phyloP scores from a whole-genome alignment of 1,139 yeast genomes.

The Protomyces macrosporus region DNA sequence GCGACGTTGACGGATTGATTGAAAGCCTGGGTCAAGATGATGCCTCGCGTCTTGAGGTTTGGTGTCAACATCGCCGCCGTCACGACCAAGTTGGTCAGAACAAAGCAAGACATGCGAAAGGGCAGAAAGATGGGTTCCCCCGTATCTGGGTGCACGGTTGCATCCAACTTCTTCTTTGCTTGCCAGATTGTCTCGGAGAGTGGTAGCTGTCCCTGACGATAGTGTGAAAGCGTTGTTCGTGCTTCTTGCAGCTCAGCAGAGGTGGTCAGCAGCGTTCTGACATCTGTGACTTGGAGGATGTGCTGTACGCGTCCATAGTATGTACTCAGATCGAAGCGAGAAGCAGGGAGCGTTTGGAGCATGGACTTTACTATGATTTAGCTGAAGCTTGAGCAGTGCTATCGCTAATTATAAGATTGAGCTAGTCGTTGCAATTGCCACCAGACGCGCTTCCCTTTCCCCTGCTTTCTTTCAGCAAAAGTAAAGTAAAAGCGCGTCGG shows the following conservation, averaged over 20 bases:
- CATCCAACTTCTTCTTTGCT: slow-evolving; percentile 55
- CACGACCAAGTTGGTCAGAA: slow-evolving; percentile 83
- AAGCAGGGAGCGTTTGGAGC: slow-evolving; percentile 1
- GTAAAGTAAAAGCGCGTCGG: no score
- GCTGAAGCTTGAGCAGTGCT: no score
- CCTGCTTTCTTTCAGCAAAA: no score
- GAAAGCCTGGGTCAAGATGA: slow-evolving; percentile 94
- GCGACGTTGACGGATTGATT: slow-evolving; percentile 96
- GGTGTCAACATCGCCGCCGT: slow-evolving; percentile 98
- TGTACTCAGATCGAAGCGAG: slow-evolving; percentile 63
- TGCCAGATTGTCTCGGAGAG: slow-evolving; percentile 75
- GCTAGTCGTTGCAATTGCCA: no score
- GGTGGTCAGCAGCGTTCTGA: slow-evolving; percentile 69
- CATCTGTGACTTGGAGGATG: slow-evolving; percentile 21
- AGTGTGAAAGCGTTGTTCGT: slow-evolving; percentile 60
- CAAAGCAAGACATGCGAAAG: slow-evolving; percentile 95
- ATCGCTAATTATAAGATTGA: no score
- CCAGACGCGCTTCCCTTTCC: no score
- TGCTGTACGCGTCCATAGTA: slow-evolving; percentile 83
- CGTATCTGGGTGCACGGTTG: slow-evolving; percentile 46
- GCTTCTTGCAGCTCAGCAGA: slow-evolving; percentile 59
- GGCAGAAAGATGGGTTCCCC: slow-evolving; percentile 89
- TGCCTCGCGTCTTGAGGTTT: slow-evolving; percentile 79
- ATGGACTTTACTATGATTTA: no score
- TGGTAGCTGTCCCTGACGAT: slow-evolving; percentile 56